A percentile compares a stretch with the other conserved stretches of the same genome.
These are phyloP conservation scores for Phanerochaete carnosa DNA, from an alignment of 768 basidiomycete species.

Conservation along the genomic window DNA sequence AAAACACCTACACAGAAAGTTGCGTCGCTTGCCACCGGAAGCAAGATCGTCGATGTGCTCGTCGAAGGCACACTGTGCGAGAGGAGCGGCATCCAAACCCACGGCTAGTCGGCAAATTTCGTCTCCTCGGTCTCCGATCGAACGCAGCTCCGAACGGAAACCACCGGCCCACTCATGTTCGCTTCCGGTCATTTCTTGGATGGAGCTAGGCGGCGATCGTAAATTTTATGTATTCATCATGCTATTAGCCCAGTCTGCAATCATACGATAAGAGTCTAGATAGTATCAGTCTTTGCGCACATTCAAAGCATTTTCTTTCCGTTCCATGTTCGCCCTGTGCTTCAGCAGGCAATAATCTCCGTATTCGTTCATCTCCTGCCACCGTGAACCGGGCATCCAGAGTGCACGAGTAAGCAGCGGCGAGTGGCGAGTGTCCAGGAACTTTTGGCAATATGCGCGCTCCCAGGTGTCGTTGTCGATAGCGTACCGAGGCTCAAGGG, in stretches of 20 bases:
- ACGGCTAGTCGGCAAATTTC: background rate
- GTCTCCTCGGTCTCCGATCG: background rate
- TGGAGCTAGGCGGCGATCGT: background rate
- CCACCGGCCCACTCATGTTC: background rate
- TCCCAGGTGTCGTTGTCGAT: conserved; percentile 71
- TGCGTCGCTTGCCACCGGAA: background rate
- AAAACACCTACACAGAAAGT: too few species aligned
- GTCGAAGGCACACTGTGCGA: background rate
- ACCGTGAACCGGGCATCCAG: conserved; percentile 72
- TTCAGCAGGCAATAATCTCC: conserved; percentile 91
- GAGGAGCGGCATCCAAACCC: background rate
- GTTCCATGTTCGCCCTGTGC: conserved; percentile 42
- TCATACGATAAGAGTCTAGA: background rate
- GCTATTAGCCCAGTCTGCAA: background rate
- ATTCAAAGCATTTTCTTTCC: conserved; percentile 22
- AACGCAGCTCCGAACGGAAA: background rate
- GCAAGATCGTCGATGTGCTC: background rate
- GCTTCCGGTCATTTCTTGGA: too few species aligned
- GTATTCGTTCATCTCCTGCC: conserved; percentile 69
- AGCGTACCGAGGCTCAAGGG: conserved; percentile 79
- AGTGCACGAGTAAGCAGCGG: conserved; percentile 68
- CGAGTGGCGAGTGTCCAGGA: conserved; percentile 81
- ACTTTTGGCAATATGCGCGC: conserved; percentile 72
- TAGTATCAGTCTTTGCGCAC: conserved; percentile 12
- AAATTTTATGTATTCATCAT: background rate